These are phyloP conservation scores for Sarcodon sp. DNA, from an alignment of 768 basidiomycete species.

Conservation along the genomic window DNA sequence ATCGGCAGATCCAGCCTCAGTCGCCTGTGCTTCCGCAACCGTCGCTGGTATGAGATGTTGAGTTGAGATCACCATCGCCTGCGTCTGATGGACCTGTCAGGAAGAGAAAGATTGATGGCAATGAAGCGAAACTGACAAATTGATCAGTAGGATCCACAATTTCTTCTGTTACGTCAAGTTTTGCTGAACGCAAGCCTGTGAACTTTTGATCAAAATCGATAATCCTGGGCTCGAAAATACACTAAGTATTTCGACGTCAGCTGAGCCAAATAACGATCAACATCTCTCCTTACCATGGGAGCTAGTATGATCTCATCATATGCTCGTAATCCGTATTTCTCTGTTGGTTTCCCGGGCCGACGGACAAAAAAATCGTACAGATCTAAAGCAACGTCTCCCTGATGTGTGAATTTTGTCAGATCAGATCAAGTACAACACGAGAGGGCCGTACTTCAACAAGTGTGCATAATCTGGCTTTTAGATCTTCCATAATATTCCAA, in stretches of 20 bases:
- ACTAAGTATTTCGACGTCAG: constrained; percentile 28
- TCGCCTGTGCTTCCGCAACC: constrained; percentile 17
- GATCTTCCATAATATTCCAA: constrained; percentile 85
- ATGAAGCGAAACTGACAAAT: constrained; percentile 19
- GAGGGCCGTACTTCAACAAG: constrained; percentile 61
- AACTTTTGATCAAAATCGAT: constrained; percentile 82
- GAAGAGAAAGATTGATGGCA: background rate
- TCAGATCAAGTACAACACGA: background rate
- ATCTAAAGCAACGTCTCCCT: constrained; percentile 87
- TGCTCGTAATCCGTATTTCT: constrained; percentile 81
- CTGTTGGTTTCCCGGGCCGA: constrained; percentile 56
- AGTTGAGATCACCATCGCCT: constrained; percentile 86
- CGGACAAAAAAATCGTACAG: constrained; percentile 86
- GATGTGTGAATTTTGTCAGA: background rate
- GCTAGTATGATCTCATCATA: constrained; percentile 95
- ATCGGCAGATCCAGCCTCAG: background rate
- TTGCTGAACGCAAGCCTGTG: constrained; percentile 32
- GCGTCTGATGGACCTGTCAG: constrained; percentile 38
- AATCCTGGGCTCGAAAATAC: constrained; percentile 86
- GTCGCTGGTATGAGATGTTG: constrained; percentile 51
- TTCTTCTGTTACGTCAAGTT: constrained; percentile 61
- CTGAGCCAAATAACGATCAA: background rate
- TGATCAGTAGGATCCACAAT: constrained; percentile 34
- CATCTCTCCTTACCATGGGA: constrained; percentile 59
- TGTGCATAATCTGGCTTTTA: constrained; percentile 78